A percentile compares a stretch with the other conserved stretches of the same genome.
phyloP scores from a whole-genome alignment of 257 asterid species.

The Nyctanthes arbortristis region DNA sequence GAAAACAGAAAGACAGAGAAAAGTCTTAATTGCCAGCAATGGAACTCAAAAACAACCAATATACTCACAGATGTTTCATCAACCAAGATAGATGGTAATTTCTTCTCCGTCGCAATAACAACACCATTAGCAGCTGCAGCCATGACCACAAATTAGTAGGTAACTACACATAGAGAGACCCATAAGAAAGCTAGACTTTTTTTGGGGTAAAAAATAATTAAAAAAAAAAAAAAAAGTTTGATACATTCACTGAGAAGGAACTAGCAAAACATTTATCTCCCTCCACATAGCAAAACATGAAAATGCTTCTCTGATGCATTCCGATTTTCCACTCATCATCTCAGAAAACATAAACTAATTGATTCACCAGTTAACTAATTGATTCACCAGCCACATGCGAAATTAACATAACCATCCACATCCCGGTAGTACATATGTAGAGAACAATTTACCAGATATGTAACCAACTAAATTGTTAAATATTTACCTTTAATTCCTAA shows the following conservation, averaged over 20 bases:
- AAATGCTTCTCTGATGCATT: neutral
- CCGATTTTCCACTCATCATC: neutral
- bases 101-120: conserved; percentile 97
- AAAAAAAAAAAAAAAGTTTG: neutral
- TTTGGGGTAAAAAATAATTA: neutral
- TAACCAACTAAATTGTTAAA: neutral
- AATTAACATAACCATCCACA: no score
- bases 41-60: neutral
- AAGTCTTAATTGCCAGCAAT: neutral
- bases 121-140: conserved; percentile 97
- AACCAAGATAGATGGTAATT: conserved; percentile 91
- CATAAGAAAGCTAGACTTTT: no score
- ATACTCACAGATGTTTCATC: conserved; percentile 93
- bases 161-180: no score
- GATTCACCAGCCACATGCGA: no score
- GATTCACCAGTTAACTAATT: no score
- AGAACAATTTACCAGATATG: neutral
- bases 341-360: no score
- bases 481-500: conserved; percentile 86
- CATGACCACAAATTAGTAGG: conserved; percentile 3
- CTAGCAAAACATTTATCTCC: neutral
- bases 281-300: neutral
- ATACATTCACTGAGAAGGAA: neutral
- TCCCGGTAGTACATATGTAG: neutral
- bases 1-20: neutral